Percentiles rank a stretch among this genome's conserved stretches.
Evolutionary conservation across 768 basidiomycete genomes (phyloP).

Genomic region (Suillus subalutaceus): DNA sequence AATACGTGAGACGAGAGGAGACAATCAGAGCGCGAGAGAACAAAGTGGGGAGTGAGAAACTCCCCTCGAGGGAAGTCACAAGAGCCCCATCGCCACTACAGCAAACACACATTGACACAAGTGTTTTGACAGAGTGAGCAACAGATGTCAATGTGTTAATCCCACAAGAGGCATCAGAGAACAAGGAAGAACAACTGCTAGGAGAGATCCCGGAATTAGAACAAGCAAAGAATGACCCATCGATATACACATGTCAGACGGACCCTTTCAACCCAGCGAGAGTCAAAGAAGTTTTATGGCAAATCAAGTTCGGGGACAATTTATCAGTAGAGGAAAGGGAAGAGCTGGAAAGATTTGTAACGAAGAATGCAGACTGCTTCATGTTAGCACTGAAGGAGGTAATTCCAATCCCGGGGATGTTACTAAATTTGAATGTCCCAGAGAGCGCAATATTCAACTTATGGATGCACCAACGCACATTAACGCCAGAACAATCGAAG

Average conservation of each 20-base stretch:
- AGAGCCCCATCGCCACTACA: too few relatives aligned
- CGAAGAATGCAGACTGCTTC: constrained; percentile 40
- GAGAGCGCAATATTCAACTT: neutral
- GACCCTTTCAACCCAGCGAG: constrained; percentile 15
- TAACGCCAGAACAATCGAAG: constrained; percentile 7
- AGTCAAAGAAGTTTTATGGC: constrained; percentile 21
- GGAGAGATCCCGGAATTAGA: neutral
- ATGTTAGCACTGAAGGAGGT: constrained; percentile 44
- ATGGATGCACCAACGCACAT: neutral
- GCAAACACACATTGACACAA: neutral
- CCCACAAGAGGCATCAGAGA: too few relatives aligned
- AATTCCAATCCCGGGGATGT: constrained; percentile 16
- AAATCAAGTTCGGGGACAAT: constrained; percentile 34
- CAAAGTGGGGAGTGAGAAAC: neutral
- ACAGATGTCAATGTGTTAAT: too few relatives aligned
- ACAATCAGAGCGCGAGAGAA: neutral
- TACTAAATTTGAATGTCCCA: constrained; percentile 7
- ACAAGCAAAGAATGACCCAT: neutral
- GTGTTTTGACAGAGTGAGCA: rapidly evolving
- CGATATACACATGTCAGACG: neutral
- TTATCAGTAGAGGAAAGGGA: constrained; percentile 24
- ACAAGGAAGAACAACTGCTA: neutral
- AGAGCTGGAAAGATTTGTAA: constrained; percentile 26
- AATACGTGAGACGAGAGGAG: too few relatives aligned
- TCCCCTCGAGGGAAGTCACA: neutral